phyloP scores from a whole-genome alignment of 2,329 filamentous ascomycete species.

The Talaromyces funiculosus region DNA sequence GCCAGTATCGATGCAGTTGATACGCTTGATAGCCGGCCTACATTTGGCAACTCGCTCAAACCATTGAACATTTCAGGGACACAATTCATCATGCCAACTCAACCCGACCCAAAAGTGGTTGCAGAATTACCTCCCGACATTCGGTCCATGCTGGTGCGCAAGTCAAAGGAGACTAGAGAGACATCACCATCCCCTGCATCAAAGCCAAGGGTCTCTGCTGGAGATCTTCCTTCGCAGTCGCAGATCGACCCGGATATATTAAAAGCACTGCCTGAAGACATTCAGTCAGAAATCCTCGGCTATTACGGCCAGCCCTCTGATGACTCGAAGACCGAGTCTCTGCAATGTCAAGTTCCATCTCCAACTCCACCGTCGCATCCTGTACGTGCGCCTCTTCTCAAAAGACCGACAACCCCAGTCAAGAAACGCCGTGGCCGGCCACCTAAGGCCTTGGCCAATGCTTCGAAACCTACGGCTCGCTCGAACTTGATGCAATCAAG shows the following conservation, averaged over 20 bases:
- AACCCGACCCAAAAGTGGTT: slow-evolving; percentile 74
- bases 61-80: slow-evolving; percentile 77
- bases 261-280: slow-evolving; percentile 73
- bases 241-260: slow-evolving; percentile 84
- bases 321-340: slow-evolving; percentile 24
- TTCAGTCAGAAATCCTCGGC: slow-evolving; percentile 75
- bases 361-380: slow-evolving; percentile 3
- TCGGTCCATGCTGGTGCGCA: slow-evolving; percentile 64
- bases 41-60: slow-evolving; percentile 44
- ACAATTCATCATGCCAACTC: slow-evolving; percentile 80
- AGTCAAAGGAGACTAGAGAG: slow-evolving; percentile 36
- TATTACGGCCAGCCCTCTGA: slow-evolving; percentile 52
- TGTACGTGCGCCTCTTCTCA: slow-evolving; percentile 13
- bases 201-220: slow-evolving; percentile 17
- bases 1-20: slow-evolving; percentile 20
- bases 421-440: slow-evolving; percentile 57
- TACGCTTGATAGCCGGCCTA: slow-evolving; percentile 25
- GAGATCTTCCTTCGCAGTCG: slow-evolving; percentile 55
- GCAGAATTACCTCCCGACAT: slow-evolving; percentile 82
- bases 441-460: slow-evolving; percentile 38
- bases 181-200: slow-evolving; percentile 33
- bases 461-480: slow-evolving; percentile 45
- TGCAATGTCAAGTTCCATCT: slow-evolving; percentile 37
- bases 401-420: slow-evolving; percentile 56
- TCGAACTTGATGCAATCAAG: slow-evolving; percentile 67